These are phyloP conservation scores for Euphorbia lathyris DNA, from an alignment of 345 rosid genomes.

Conservation along the genomic window DNA sequence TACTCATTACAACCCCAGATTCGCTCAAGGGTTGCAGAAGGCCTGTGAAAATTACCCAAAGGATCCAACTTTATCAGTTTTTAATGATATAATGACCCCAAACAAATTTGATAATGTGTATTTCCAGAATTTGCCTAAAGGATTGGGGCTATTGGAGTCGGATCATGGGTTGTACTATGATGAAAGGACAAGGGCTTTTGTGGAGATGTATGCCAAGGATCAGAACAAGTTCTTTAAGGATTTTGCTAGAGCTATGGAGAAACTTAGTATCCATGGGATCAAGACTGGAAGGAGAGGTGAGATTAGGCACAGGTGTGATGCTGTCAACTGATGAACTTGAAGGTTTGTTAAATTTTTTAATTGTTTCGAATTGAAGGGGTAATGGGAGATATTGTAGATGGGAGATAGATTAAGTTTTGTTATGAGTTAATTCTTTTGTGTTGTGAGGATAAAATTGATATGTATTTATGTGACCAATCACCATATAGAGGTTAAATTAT, in stretches of 20 bases:
- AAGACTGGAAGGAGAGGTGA: slow-evolving; percentile 84
- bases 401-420: slow-evolving; percentile 5
- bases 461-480: slow-evolving; percentile 20
- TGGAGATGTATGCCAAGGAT: slow-evolving; percentile 64
- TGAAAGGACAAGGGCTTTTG: slow-evolving; percentile 55
- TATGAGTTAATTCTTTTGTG: slow-evolving; percentile 8
- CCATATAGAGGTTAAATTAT: slow-evolving; percentile 30
- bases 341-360: not conserved
- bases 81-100: slow-evolving; percentile 90
- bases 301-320: slow-evolving; percentile 89
- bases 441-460: slow-evolving; percentile 20
- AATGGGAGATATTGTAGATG: too few species aligned
- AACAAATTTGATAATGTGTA: slow-evolving; percentile 83
- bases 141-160: slow-evolving; percentile 70
- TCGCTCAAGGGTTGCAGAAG: slow-evolving; percentile 51
- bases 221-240: slow-evolving; percentile 62
- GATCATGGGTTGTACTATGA: slow-evolving; percentile 66
- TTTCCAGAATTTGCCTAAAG: slow-evolving; percentile 71
- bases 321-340: slow-evolving; percentile 59
- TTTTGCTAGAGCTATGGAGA: slow-evolving; percentile 79
- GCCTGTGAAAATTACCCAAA: slow-evolving; percentile 60
- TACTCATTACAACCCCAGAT: slow-evolving; percentile 66
- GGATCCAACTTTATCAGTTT: slow-evolving; percentile 73
- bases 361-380: too few species aligned
- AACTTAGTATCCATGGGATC: slow-evolving; percentile 67